Evolutionary conservation across 2,329 filamentous ascomycete species (phyloP).

Genomic region (Pseudogymnoascus sp.): DNA sequence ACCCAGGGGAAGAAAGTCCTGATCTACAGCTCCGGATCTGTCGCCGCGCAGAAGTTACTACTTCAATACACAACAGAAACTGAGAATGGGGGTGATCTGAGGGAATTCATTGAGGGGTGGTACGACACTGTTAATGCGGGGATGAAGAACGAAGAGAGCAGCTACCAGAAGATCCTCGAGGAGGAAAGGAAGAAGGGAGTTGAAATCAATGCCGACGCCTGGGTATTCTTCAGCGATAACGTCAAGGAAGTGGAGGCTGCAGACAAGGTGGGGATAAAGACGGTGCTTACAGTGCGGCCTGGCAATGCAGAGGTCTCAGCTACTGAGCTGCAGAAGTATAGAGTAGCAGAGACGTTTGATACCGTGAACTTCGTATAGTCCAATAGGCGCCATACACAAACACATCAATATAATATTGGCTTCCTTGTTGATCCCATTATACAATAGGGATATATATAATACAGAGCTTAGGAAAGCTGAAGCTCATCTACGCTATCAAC

Average conservation of each 20-base stretch:
- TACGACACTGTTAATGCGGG: conserved; percentile 79
- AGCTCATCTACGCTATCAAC: background rate
- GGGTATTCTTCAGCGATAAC: conserved; percentile 78
- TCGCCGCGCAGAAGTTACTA: conserved; percentile 71
- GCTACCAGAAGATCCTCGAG: conserved; percentile 44
- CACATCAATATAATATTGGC: background rate
- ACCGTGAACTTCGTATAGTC: background rate
- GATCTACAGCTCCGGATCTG: conserved; percentile 76
- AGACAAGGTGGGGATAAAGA: conserved; percentile 52
- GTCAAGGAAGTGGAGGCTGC: conserved; percentile 60
- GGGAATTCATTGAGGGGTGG: conserved; percentile 51
- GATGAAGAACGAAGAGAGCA: conserved; percentile 56
- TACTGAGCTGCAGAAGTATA: conserved; percentile 31
- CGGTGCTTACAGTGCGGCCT: conserved; percentile 53
- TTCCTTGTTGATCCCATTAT: background rate
- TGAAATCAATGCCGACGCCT: conserved; percentile 40
- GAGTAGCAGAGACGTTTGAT: conserved; percentile 24
- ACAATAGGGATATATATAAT: background rate
- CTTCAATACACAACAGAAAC: conserved; percentile 57
- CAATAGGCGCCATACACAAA: background rate
- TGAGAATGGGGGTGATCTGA: conserved; percentile 47
- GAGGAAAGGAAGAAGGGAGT: conserved; percentile 21
- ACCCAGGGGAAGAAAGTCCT: conserved; percentile 46
- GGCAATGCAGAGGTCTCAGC: conserved; percentile 58
- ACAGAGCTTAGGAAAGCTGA: background rate